Base-by-base conservation (phyloP, 148 eudicot species). In the Rhododendron williamsianum region DNA sequence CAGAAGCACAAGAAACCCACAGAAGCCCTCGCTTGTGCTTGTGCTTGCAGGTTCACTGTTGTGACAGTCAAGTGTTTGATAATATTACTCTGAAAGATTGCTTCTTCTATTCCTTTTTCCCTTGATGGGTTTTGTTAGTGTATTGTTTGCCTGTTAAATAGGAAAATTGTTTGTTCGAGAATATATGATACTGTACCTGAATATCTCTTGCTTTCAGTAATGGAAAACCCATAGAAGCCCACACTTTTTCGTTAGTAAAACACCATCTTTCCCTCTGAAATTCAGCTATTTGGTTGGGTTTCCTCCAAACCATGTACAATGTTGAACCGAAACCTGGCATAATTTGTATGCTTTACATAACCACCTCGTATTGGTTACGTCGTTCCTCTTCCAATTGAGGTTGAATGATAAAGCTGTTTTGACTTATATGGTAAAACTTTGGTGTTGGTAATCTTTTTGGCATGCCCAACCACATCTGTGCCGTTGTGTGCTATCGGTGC, bases 21-120 rank as follows among this genome's bases (percentile, higher is more conserved):
- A 4, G 60, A 54, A 54, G 21, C 60, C 60, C 23, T 54, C 60
- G 21, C 27, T 58, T n/a, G 36, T n/a, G 36, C 12, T 43, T 43
- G 21, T 38, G 35, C 9, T 46, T 79, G 73, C 76, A 13, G 73
- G 82, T 4, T 65, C 63, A 27, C 36, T 15, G 36, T 45, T 10
- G 23, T 86, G 88, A 19, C 41, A 36, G 77, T 43, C 85, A 87
- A 23, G 0, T 90, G 91, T 91, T 90, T 81, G 93, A 89, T 83
- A 41, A 82, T 79, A 84, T 84, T 84, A 67, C 83, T 79, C 82
- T 78, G 46, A 77, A 23, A 76, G 51, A 41, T 30, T 77, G 9
- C 4, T 10, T 48, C 8, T 46, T 82, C 30, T 43, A 1, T 25
- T 18, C 65, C 65, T 54, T 54, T 18, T 54, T 8, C 13, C 33